Evolutionary conservation across 345 rosid genomes (phyloP), one percentile per base, ranked within the genome.

Genomic region (Mangifera indica): DNA sequence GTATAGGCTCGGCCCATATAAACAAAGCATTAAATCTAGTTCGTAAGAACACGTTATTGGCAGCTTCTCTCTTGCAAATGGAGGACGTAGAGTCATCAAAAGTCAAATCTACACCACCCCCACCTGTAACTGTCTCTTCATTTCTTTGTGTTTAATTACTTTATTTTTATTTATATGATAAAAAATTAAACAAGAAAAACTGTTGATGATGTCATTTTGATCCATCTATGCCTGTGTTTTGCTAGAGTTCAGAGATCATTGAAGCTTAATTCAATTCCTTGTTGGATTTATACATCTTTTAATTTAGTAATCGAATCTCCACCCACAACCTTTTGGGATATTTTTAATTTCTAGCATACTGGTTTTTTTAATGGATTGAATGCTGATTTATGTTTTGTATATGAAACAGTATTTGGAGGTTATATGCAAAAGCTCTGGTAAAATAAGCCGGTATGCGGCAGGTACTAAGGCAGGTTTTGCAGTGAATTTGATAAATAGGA

Each of bases 391-490:
- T 58, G 21, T 45, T 24, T 61, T 48, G 51, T 51, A 1, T 32
- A 11, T 69, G 62, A 13, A 25, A 20, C 77, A 93, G 96, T 83
- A 86, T 89, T 37, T 91, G 78, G 96, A 88, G 82, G 95, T 91
- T 6, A 58, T 22, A 18, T 91, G 94, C 87, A 84, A 69, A 51
- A 60, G 53, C 56, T 82, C 88, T 51, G 89, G 84, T 14, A 88
- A 85, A 72, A 75, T 63, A 3, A 79, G 75, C 79, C 84, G 94
- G 40, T 93, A 90, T 71, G 91, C 96, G 0, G 76, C 79, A 1
- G 98, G 96, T 7, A 87, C 96, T 8, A 88, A 84, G 75, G 87
- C 96, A 2, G 88, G 91, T 10, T 91, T 93, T 71, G 97, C 96
- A 4, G 91, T 93, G 20, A 84, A 88, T 25, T 75, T 88, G 75